Evolutionary conservation across 2,329 filamentous ascomycete genomes (phyloP), one percentile per base, ranked within the genome.

Genomic region (Talaromyces sp.): DNA sequence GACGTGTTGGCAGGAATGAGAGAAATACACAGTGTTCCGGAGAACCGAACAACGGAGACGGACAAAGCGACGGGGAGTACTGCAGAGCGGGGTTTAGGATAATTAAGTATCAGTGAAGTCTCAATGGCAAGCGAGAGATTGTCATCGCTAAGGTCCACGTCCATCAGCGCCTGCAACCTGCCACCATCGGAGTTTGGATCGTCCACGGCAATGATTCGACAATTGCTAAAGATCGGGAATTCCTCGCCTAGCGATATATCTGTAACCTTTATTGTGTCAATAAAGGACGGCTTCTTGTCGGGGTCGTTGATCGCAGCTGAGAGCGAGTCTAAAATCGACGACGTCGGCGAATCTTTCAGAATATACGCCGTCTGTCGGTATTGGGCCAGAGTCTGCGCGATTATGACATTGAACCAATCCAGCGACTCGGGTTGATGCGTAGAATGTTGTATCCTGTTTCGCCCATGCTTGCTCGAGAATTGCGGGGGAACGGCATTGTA

Each of bases 201-300:
- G 58, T 80, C 78, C 0, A 97, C 90, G 2, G 93, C 91, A 63
- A 97, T 97, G 59, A 99, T 89, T 62, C 95, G 87, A 71, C 95
- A 98, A 75, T 99, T 99, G 79, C 93, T 97, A 75, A 99, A 96
- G 58, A 99, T 99, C 29, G 95, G 95, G 65, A 98, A 99, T 69
- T 99, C 95, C 69, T 99, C 95, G 31, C 95, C 95, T 4, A 99
- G 81, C 56, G 89, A 96, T 62, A 99, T 86, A 76, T 99, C 93
- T 2, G 93, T 96, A 58, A 99, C 90, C 27, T 88, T 88, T 64
- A 99, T 98, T 71, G 95, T 90, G 72, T 96, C 93, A 32, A 99
- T 82, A 74, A 96, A 99, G 65, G 93, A 90, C 0, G 95, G 95
- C 59, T 95, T 89, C 63, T 95, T 90, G 51, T 87, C 87, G 11